Conservation (phyloP, 2,329 filamentous ascomycete genomes). For the Curvularia verruculosa region DNA sequence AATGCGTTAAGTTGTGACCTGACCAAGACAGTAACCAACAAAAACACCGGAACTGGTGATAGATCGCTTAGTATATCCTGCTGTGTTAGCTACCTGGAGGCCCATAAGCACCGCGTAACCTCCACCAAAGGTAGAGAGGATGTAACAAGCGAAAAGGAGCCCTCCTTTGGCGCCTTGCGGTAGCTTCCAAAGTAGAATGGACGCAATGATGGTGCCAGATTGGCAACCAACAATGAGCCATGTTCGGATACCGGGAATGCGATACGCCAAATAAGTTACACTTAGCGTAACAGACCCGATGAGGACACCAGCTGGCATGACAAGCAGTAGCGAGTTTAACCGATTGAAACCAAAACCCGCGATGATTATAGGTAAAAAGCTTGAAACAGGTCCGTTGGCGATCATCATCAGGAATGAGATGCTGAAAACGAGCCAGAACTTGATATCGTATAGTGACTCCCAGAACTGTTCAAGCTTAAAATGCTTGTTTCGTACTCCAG, state of each 20-base stretch:
- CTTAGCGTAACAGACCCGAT: background rate
- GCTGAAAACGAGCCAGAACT: background rate
- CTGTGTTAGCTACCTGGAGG: slow-evolving; percentile 58
- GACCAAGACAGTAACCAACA: slow-evolving; percentile 59
- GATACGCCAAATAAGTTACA: background rate
- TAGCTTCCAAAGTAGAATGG: slow-evolving; percentile 53
- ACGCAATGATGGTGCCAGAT: background rate
- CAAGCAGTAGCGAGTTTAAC: background rate
- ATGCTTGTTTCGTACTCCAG: background rate
- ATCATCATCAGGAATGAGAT: background rate
- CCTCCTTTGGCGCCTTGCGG: slow-evolving; percentile 52
- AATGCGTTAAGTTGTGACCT: background rate
- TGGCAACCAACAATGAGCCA: background rate
- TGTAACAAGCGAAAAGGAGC: slow-evolving; percentile 57
- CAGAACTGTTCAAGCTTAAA: background rate
- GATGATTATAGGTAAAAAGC: background rate
- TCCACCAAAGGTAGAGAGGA: slow-evolving; percentile 53
- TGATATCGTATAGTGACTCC: background rate
- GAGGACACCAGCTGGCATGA: background rate
- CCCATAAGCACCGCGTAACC: slow-evolving; percentile 60
- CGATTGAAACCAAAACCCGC: background rate
- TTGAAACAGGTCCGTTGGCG: background rate
- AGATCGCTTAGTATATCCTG: slow-evolving; percentile 60
- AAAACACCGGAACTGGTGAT: slow-evolving; percentile 58
- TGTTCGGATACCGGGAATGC: background rate